These are phyloP conservation scores for Moricandia arvensis DNA, from an alignment of 345 rosid species.

Conservation along the genomic window DNA sequence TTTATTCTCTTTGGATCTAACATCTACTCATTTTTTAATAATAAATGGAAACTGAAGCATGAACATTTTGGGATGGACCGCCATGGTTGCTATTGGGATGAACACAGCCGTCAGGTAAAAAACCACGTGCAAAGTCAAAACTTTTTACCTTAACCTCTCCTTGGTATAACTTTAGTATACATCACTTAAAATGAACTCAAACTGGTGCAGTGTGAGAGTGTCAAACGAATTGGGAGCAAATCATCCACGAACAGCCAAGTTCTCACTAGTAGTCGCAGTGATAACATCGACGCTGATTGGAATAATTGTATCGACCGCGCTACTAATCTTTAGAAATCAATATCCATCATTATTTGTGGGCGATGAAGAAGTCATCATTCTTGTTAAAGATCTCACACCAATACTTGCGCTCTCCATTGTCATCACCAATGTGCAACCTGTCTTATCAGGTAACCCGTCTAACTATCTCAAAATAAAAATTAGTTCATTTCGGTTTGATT, in stretches of 20 bases:
- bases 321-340: conserved; percentile 41
- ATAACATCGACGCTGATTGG: conserved; percentile 56
- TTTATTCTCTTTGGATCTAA: neutral
- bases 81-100: conserved; percentile 79
- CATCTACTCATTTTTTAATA: neutral
- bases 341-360: conserved; percentile 69
- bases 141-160: no score
- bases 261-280: conserved; percentile 70
- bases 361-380: conserved; percentile 45
- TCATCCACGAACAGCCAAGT: conserved; percentile 66
- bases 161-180: no score
- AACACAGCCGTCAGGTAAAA: conserved; percentile 77
- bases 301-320: conserved; percentile 40
- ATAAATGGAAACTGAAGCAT: conserved; percentile 36
- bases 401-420: conserved; percentile 61
- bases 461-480: neutral
- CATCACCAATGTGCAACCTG: conserved; percentile 77
- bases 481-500: neutral
- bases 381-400: conserved; percentile 71
- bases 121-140: neutral
- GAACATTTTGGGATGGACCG: conserved; percentile 83
- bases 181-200: no score
- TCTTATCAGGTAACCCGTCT: conserved; percentile 71
- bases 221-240: conserved; percentile 86
- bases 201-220: conserved; percentile 61